phyloP scores from a whole-genome alignment of 1,284 basidiomycete species.

The Cryptococcus hybrid region DNA sequence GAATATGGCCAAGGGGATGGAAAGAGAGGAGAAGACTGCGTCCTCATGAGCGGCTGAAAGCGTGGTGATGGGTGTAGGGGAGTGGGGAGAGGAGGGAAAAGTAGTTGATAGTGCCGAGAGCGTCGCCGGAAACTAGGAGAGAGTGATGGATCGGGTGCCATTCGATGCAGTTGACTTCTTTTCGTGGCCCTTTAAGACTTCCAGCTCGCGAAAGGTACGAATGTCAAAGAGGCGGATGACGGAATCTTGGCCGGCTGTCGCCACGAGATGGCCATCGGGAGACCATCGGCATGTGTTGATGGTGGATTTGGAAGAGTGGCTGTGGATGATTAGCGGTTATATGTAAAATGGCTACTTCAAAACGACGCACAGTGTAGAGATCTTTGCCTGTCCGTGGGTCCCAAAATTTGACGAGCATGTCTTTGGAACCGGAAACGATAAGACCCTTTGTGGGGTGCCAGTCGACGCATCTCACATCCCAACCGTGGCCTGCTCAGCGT shows the following conservation, averaged over 20 bases:
- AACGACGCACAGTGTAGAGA: constrained; percentile 69
- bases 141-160: constrained; percentile 93
- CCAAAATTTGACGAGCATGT: constrained; percentile 99
- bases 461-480: constrained; percentile 98
- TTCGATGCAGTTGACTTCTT: constrained; percentile 93
- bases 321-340: constrained; percentile 37
- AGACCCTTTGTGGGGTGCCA: constrained; percentile 98
- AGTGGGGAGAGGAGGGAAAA: constrained; percentile 68
- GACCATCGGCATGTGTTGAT: constrained; percentile 91
- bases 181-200: constrained; percentile 87
- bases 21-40: constrained; percentile 95
- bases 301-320: constrained; percentile 96
- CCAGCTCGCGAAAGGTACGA: constrained; percentile 92
- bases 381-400: constrained; percentile 87
- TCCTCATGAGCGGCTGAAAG: constrained; percentile 94
- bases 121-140: constrained; percentile 87
- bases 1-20: constrained; percentile 93
- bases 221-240: constrained; percentile 97
- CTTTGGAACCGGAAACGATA: constrained; percentile 91
- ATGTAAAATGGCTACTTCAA: neutral
- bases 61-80: constrained; percentile 84
- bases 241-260: constrained; percentile 91
- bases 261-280: constrained; percentile 87
- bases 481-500: constrained; percentile 74
- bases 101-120: constrained; percentile 87